Base-by-base conservation (phyloP, 106 monocot species). In the Chionographis japonica region DNA sequence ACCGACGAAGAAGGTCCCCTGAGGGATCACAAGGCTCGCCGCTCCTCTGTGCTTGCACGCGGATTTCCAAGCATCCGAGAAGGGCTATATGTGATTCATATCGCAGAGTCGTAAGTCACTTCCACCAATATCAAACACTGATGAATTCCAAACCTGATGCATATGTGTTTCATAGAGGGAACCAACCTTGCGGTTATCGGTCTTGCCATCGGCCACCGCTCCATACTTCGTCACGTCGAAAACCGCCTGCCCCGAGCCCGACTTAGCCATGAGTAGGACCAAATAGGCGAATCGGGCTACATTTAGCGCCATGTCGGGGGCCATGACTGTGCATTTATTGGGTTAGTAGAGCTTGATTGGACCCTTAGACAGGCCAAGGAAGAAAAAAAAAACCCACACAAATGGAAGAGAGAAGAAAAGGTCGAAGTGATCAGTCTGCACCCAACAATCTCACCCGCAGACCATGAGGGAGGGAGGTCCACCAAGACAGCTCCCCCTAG, bases 191-290 rank as follows among this genome's bases (percentile, higher is more conserved):
- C 20, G 58, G 51, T 62, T 63, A 12, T 81, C 76, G 4, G 81
- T 76, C 18, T 56, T 67, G 8, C 76, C 76, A 35, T 81, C 81
- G 18, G 52, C 58, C 12, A 61, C 49, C 6, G 81, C 81, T 1
- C 76, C 76, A 18, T 51, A 76, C 15, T 76, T 50, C 8, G 56
- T 72, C 9, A 81, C 81, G 43, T 77, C 57, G 57, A 81, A 81
- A 63, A 56, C 41, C 11, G 69, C 7, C 46, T 68, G 71, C 1
- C 61, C 54, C 14, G 4, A 8, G 35, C 40, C 10, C 38, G 67
- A 56, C 5, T 54, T 36, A 20, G 41, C 67, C 53, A 73, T 20
- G 62, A 7, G 50, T 15, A 63, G 16, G 12, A 58, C 55, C 37
- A 68, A 20, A 35, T 6, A 49, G 4, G 54, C 68, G 37, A 68